Percentiles rank a stretch among this genome's conserved stretches.
Evolutionary conservation across 164 flowering plant species (phyloP).

Genomic region (Houttuynia cordata): DNA sequence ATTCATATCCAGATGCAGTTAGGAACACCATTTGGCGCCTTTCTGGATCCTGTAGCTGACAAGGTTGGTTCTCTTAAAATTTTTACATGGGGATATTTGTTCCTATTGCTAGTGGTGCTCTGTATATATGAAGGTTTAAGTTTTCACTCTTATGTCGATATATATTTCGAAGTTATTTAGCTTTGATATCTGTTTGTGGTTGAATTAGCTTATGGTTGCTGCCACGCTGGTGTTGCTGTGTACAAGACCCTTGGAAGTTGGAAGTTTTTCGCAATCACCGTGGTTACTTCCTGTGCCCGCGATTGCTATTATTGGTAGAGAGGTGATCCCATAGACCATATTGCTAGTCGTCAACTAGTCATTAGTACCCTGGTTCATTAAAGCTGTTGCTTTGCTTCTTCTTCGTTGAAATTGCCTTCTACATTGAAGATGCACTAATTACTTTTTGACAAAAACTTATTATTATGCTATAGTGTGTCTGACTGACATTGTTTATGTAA

Average conservation of each 20-base stretch:
- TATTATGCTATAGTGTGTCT: no score
- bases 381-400: not conserved
- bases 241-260: slow-evolving; percentile 50
- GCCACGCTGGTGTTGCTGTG: slow-evolving; percentile 83
- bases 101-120: not conserved
- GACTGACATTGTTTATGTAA: no score
- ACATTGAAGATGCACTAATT: no score
- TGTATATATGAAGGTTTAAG: not conserved
- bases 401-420: not conserved
- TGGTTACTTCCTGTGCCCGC: slow-evolving; percentile 86
- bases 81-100: not conserved
- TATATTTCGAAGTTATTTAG: not conserved
- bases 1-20: slow-evolving; percentile 57
- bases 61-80: slow-evolving; percentile 37
- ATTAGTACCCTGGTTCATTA: not conserved
- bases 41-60: slow-evolving; percentile 98
- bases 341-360: not conserved
- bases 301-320: slow-evolving; percentile 89
- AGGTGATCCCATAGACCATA: slow-evolving; percentile 37
- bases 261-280: slow-evolving; percentile 46
- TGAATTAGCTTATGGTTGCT: slow-evolving; percentile 96
- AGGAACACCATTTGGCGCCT: slow-evolving; percentile 89
- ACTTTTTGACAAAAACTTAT: no score
- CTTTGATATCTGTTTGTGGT: slow-evolving; percentile 6
- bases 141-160: not conserved